Conservation (phyloP, 495 filamentous ascomycete genomes). For the Recurvomyces mirabilis region DNA sequence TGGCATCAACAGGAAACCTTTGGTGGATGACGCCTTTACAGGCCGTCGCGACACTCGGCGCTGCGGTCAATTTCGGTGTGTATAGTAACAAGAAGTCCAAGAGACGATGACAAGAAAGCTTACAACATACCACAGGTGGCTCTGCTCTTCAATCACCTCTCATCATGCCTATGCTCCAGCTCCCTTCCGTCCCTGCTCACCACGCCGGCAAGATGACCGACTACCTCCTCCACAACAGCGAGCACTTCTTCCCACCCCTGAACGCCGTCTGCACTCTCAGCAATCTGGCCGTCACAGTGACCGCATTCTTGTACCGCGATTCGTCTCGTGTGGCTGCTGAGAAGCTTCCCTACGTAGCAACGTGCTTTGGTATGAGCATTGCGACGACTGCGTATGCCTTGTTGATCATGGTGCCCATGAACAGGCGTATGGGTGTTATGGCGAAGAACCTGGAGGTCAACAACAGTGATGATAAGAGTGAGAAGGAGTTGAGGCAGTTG, state of each 20-base stretch:
- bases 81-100: neutral
- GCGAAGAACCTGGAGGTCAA: conserved; percentile 10
- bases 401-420: conserved; percentile 20
- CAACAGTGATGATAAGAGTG: conserved; percentile 9
- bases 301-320: conserved; percentile 10
- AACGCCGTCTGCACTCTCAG: conserved; percentile 16
- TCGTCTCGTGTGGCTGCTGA: conserved; percentile 1
- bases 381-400: conserved; percentile 18
- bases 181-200: conserved; percentile 10
- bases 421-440: conserved; percentile 14
- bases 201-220: conserved; percentile 10
- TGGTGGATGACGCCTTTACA: conserved; percentile 19
- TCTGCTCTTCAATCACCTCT: conserved; percentile 20
- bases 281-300: conserved; percentile 16
- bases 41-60: conserved; percentile 9
- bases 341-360: conserved; percentile 7
- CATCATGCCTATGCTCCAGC: conserved; percentile 18
- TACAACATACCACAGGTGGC: conserved; percentile 7
- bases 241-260: conserved; percentile 18
- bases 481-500: conserved; percentile 14
- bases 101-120: neutral
- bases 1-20: conserved; percentile 15
- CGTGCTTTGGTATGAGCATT: neutral
- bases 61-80: conserved; percentile 16
- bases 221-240: conserved; percentile 18